Base-by-base conservation (phyloP, 2,329 filamentous ascomycete species). In the Cytospora piceae region DNA sequence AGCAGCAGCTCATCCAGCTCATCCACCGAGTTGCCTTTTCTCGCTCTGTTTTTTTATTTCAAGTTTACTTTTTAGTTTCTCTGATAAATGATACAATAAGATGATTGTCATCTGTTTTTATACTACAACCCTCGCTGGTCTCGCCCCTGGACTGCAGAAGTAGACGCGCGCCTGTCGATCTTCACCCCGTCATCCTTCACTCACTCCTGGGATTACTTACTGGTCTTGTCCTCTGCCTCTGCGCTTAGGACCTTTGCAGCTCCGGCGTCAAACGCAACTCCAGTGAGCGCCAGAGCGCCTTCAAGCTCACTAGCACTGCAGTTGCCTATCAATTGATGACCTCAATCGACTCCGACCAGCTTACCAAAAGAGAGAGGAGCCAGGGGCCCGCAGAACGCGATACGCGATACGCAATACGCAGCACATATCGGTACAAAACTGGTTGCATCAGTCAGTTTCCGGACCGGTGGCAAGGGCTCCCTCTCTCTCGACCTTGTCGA, bases 141-240 rank as follows among this genome's bases (percentile, higher is more conserved):
- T 22, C n/a, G 22, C 11, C n/a, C n/a, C n/a, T 49, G 46, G n/a
- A 24, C 9, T 24, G 22, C n/a, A 22, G 3, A 52, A 15, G 59
- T 62, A 62, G 59, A 62, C 59, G 59, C 59, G 59, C 59, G 51
- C 59, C 51, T 49, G 59, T 55, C 52, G 34, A n/a, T 54, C 37
- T 51, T 51, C 20, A 37, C 29, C 42, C n/a, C 46, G 20, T 12
- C 22, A 49, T 3, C 15, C n/a, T 49, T 24, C 46, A 22, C 46
- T 49, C 6, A 5, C 9, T 14, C 46, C 24, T n/a, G n/a, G 46
- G 6, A 49, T 14, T 14, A 20, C 9, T 14, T 14, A 20, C 9
- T 46, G 17, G 7, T 17, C 42, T 5, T 46, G 42, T n/a, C 42
- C n/a, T 46, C 12, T 37, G 34, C 20, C 8, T 46, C 39, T 49